These are phyloP conservation scores for Neopestalotiopsis sp. DNA, from an alignment of 2,329 filamentous ascomycete genomes.

Conservation along the genomic window DNA sequence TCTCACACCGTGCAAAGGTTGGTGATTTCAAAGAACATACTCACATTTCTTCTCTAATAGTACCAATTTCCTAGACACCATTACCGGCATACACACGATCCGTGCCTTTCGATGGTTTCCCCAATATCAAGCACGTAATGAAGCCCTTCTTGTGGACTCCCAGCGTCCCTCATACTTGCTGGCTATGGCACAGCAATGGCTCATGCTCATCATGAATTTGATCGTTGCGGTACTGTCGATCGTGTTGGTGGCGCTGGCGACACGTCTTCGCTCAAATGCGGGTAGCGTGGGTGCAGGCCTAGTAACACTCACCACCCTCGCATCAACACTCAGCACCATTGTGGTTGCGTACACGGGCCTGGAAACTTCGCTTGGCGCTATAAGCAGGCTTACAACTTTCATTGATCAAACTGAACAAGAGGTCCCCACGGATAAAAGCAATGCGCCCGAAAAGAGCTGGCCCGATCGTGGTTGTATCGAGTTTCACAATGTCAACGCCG, in stretches of 20 bases:
- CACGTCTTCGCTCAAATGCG: constrained; percentile 34
- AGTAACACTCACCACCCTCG: constrained; percentile 26
- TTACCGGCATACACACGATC: constrained; percentile 59
- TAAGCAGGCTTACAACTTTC: constrained; percentile 29
- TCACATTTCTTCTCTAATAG: constrained; percentile 26
- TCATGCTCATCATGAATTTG: constrained; percentile 36
- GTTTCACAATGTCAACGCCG: constrained; percentile 38
- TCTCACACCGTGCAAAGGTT: neutral
- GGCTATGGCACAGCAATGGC: constrained; percentile 38
- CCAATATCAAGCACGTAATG: constrained; percentile 47
- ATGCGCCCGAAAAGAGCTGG: constrained; percentile 32
- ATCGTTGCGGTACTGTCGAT: constrained; percentile 35
- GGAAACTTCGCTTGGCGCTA: constrained; percentile 32
- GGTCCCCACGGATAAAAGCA: constrained; percentile 24
- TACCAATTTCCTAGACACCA: constrained; percentile 59
- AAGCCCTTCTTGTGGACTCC: constrained; percentile 54
- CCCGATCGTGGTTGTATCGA: constrained; percentile 36
- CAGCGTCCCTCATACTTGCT: constrained; percentile 42
- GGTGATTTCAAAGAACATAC: neutral
- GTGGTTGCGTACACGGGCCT: constrained; percentile 30
- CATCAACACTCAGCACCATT: constrained; percentile 24
- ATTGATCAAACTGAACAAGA: constrained; percentile 30
- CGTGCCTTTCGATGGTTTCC: constrained; percentile 62
- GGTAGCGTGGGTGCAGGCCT: constrained; percentile 28
- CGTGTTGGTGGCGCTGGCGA: constrained; percentile 34